Base-by-base conservation (phyloP, 2,329 filamentous ascomycete species). In the Rhynchosporium agropyri region DNA sequence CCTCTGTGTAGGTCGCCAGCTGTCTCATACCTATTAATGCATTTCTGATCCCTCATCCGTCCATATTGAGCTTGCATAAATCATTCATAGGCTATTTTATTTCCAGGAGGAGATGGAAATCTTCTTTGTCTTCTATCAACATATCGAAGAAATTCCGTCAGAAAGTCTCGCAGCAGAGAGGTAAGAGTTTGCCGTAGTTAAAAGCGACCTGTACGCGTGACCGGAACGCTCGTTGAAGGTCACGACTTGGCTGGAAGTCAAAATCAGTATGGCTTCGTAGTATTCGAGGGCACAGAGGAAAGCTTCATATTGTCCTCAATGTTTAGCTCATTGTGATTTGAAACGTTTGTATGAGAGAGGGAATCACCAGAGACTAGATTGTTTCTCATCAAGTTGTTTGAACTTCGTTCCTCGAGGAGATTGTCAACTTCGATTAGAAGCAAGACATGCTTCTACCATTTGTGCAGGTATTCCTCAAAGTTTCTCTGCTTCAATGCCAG, bases 281-380 rank as follows among this genome's bases (percentile, higher is more conserved):
- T 55, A 55, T 42, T 55, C 51, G 3, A 55, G 31, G 7, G 33
- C 26, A 6, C 51, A 36, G 1, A 55, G 51, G n/a, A 55, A 55
- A n/a, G 43, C 51, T 54, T 12, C 36, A 8, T 2, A 40, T 7
- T 7, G 36, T 40, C 20, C 20, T 20, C 1, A 20, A 20, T 20
- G 20, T 20, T 20, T 20, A 20, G 20, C 20, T 40, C 7, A 12
- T 40, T 40, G 36, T 40, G 7, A 2, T 12, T 40, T 40, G 7
- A 8, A 40, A 1, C 7, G 36, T 1, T 8, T 3, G 7, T 8
- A 2, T 7, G 12, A 8, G 7, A 12, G 12, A 2, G 36, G 12
- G 36, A 7, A 8, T 12, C 4, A 49, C 46, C 26, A 5, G 46
- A 49, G 2, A 49, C 46, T 9, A 29, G 6, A 5, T 12, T 13